Evolutionary conservation across 2,329 filamentous ascomycete genomes (phyloP).

Genomic region (Ceratocystis eucalypticola): DNA sequence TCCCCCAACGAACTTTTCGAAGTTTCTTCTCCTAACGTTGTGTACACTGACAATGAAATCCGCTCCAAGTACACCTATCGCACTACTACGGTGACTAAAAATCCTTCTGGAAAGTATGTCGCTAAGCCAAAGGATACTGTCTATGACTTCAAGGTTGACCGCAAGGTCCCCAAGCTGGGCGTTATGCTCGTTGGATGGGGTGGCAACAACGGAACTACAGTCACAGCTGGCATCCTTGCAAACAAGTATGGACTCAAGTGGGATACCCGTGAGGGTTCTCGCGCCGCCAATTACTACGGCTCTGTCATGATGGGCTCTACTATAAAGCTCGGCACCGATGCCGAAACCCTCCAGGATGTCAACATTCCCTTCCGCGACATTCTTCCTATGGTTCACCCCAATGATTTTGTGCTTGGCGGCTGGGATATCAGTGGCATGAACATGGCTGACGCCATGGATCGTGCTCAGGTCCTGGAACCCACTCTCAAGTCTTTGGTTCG

Average conservation of each 20-base stretch:
- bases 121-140: conserved; percentile 76
- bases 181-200: conserved; percentile 97
- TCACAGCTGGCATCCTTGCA: conserved; percentile 92
- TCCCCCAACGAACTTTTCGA: conserved; percentile 52
- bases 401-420: conserved; percentile 86
- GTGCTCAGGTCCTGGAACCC: conserved; percentile 89
- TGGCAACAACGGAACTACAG: conserved; percentile 95
- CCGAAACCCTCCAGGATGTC: conserved; percentile 72
- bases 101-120: conserved; percentile 58
- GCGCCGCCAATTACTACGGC: conserved; percentile 90
- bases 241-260: conserved; percentile 77
- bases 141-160: conserved; percentile 96
- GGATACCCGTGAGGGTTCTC: conserved; percentile 85
- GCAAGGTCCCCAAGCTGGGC: conserved; percentile 82
- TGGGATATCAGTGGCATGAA: conserved; percentile 96
- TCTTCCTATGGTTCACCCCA: conserved; percentile 92
- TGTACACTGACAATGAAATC: conserved; percentile 79
- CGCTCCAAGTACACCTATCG: conserved; percentile 92
- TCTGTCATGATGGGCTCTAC: conserved; percentile 96
- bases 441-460: conserved; percentile 85
- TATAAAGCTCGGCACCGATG: conserved; percentile 85
- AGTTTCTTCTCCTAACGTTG: conserved; percentile 84
- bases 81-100: conserved; percentile 68
- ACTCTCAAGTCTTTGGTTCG: conserved; percentile 75
- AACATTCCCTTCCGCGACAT: conserved; percentile 93